Conservation (phyloP, 768 basidiomycete genomes). For the Lentinula guzmanii region DNA sequence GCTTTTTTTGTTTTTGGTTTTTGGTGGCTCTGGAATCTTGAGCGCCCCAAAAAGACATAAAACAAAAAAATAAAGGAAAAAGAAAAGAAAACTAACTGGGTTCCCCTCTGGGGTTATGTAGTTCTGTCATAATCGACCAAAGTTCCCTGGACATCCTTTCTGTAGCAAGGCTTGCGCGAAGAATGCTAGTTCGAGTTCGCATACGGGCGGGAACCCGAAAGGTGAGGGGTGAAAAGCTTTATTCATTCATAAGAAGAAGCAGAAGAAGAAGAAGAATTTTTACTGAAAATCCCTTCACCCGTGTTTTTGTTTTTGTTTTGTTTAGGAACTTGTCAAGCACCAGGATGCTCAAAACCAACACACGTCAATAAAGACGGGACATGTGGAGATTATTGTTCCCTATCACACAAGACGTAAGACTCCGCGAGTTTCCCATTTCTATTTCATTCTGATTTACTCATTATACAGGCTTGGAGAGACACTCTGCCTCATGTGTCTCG, state of each 20-base stretch:
- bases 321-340: constrained; percentile 42
- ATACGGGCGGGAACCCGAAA: constrained; percentile 7
- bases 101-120: constrained; percentile 14
- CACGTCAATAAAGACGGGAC: constrained; percentile 33
- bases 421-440: too few species aligned
- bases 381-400: constrained; percentile 41
- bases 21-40: too few species aligned
- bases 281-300: neutral
- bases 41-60: too few species aligned
- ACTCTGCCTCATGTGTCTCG: constrained; percentile 56
- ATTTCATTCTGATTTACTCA: neutral
- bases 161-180: constrained; percentile 61
- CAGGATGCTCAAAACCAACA: constrained; percentile 42
- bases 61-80: too few species aligned
- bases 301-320: too few species aligned
- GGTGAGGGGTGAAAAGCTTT: neutral
- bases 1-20: too few species aligned
- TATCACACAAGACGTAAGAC: constrained; percentile 47
- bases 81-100: too few species aligned
- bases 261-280: neutral
- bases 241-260: too few species aligned
- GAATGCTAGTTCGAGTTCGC: constrained; percentile 24
- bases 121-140: constrained; percentile 58
- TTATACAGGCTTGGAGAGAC: constrained; percentile 36
- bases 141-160: constrained; percentile 56